Base-by-base conservation (phyloP, 495 filamentous ascomycete genomes). In the Hyphodiscus hymeniophilus region DNA sequence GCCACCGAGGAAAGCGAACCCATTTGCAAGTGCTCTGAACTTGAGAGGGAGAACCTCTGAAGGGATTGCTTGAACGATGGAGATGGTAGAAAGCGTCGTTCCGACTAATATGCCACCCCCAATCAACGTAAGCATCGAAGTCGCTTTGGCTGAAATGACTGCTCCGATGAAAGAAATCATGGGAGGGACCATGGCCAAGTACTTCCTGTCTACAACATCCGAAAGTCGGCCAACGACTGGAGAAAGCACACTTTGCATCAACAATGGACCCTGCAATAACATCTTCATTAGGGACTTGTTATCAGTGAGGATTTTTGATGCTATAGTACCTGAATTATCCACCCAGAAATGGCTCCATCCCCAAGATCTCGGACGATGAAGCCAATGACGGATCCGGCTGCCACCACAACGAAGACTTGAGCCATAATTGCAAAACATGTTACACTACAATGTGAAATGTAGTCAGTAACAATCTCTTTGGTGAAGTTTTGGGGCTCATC, bases 21-120 rank as follows among this genome's bases (percentile, higher is more conserved):
- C 73, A 42, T 76, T 76, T 0, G 74, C 73, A 6, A 77, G 57
- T 26, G 73, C 68, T 7, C 73, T 61, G 45, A 70, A 74, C 48
- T 77, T 77, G 38, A 76, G 48, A 17, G 74, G 74, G 22, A 79
- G 46, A 22, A 77, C 73, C 56, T 79, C 74, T 6, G 67, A 67
- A 0, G 69, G 72, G 43, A 79, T 76, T 1, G 74, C 66, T 43
- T 76, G 72, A 8, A 76, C 67, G 42, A 79, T 72, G 3, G 71
- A 64, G 21, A 75, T 69, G 1, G 73, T 75, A 13, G 70, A 61
- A 12, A 79, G 64, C 0, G 72, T 75, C n/a, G 56, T 56, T 12
- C 75, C 74, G 42, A 77, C 72, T 7, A 76, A 54, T 7, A 79
- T 68, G n/a, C 74, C 69, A 35, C 75, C 75, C 13, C 68, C 74